Percentiles rank a stretch among this genome's conserved stretches.
phyloP scores from a whole-genome alignment of 208 protist genomes.

The Giardia muris region DNA sequence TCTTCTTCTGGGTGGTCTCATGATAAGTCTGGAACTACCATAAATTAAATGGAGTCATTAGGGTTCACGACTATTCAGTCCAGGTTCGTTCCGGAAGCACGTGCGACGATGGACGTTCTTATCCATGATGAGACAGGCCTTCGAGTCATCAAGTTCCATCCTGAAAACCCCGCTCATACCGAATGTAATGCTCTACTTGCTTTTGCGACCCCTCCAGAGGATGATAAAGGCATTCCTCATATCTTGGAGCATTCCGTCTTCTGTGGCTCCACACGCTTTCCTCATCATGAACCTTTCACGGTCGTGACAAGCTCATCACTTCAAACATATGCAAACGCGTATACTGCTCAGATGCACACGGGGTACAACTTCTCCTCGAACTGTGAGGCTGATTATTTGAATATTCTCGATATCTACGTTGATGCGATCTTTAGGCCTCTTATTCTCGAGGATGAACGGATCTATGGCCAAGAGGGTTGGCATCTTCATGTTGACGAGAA shows the following conservation, averaged over 20 bases:
- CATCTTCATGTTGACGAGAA: background rate
- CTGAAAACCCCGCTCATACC: background rate
- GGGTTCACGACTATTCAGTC: background rate
- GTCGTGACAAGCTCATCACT: slow-evolving; percentile 44
- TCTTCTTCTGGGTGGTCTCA: too few species aligned
- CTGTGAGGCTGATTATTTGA: slow-evolving; percentile 45
- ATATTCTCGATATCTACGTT: slow-evolving; percentile 47
- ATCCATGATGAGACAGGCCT: background rate
- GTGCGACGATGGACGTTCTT: background rate
- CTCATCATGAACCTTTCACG: slow-evolving; percentile 41
- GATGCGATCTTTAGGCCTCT: slow-evolving; percentile 46
- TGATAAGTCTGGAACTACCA: too few species aligned
- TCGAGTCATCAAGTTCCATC: background rate
- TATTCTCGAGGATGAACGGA: slow-evolving; percentile 26
- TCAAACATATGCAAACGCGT: slow-evolving; percentile 47
- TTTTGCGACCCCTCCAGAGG: background rate
- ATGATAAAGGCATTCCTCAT: slow-evolving; percentile 43
- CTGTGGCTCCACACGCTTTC: slow-evolving; percentile 42
- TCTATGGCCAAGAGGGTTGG: slow-evolving; percentile 40
- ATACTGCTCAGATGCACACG: slow-evolving; percentile 45
- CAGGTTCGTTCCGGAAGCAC: background rate
- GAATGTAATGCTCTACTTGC: background rate
- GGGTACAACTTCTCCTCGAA: slow-evolving; percentile 32
- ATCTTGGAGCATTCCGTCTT: slow-evolving; percentile 48
- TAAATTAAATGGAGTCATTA: too few species aligned